Base-by-base conservation (phyloP, 2,329 filamentous ascomycete genomes). In the Colletotrichum somersetense region DNA sequence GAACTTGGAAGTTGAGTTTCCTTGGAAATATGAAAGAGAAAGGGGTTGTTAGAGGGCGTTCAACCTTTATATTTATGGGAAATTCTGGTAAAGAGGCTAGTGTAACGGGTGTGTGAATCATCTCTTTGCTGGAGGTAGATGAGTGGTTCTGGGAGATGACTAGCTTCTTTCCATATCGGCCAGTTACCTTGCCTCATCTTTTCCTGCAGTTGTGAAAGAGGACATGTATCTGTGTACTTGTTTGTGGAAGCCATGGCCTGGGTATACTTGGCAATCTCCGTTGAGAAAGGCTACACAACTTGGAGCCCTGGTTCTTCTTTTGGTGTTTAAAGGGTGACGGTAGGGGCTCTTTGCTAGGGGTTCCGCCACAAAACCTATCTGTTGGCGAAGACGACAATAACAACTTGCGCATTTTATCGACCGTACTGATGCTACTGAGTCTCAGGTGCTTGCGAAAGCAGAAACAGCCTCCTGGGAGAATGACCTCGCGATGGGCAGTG, bases 391-490 rank as follows among this genome's bases (percentile, higher is more conserved):
- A 86, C 73, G 0, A 6, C 14, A 14, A 81, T 76, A 46, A 89
- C 89, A 85, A 81, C n/a, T 79, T 76, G 5, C 81, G 63, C 2
- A 89, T 79, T 38, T 85, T 82, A 0, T 79, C 77, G 0, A 77
- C 78, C 1, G 84, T 82, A 0, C 86, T 86, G 33, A 89, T 80
- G 12, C 87, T 87, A 55, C 84, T 87, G 0, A 88, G 80, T 78
- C 86, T 85, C 3, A 89, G 83, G 5, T 89, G 80, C 73, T 87
- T 84, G 0, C 86, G 87, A 4, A 84, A 83, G 75, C 87, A 86
- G 76, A 87, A 87, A 4, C 82, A 78, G n/a, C 87, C 86, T 0
- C 84, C 85, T 0, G 83, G 81, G 5, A 88, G 72, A 46, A 88
- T 87, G 30, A 89, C 83, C 73, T 88, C 87, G 30, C 80, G 80